Evolutionary conservation across 495 filamentous ascomycete genomes (phyloP).

Genomic region (Cercophora scortea): DNA sequence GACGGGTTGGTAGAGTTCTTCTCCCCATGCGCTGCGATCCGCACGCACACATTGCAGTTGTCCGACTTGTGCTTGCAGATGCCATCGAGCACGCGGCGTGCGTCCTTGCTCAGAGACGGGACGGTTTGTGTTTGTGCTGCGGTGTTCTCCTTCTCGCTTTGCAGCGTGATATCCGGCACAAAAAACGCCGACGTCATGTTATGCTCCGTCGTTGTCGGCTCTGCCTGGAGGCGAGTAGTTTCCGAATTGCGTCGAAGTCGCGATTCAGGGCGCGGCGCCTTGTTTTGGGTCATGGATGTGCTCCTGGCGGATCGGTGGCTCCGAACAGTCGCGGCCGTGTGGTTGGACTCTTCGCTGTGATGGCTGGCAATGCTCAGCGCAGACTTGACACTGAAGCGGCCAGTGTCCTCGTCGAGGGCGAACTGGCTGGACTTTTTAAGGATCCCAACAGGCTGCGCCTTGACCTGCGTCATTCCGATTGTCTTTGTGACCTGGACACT

Average conservation of each 20-base stretch:
- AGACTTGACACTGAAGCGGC: conserved; percentile 35
- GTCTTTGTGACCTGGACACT: conserved; percentile 12
- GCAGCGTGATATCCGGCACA: conserved; percentile 39
- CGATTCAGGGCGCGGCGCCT: conserved; percentile 13
- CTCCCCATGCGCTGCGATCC: conserved; percentile 39
- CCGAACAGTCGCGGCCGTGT: conserved; percentile 8
- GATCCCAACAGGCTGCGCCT: conserved; percentile 25
- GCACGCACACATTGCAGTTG: conserved; percentile 70
- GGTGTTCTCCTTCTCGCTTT: conserved; percentile 19
- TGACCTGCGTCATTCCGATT: too few species aligned
- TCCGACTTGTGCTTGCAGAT: conserved; percentile 57
- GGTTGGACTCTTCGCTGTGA: conserved; percentile 13
- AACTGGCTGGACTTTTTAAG: conserved; percentile 39
- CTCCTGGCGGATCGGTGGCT: conserved; percentile 10
- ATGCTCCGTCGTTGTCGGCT: conserved; percentile 28
- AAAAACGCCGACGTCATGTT: conserved; percentile 79
- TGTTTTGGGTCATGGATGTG: conserved; percentile 8
- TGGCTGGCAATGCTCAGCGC: conserved; percentile 27
- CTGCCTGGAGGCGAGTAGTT: conserved; percentile 12
- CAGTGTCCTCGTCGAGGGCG: conserved; percentile 26
- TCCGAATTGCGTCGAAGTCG: conserved; percentile 26
- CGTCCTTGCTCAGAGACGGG: conserved; percentile 37
- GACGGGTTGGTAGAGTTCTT: conserved; percentile 4
- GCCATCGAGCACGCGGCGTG: conserved; percentile 51
- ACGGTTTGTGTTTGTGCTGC: conserved; percentile 2